Percentiles rank a stretch among this genome's conserved stretches.
These are phyloP conservation scores for Tritrichomonas musculus DNA, from an alignment of 208 protist genomes.

Conservation along the genomic window DNA sequence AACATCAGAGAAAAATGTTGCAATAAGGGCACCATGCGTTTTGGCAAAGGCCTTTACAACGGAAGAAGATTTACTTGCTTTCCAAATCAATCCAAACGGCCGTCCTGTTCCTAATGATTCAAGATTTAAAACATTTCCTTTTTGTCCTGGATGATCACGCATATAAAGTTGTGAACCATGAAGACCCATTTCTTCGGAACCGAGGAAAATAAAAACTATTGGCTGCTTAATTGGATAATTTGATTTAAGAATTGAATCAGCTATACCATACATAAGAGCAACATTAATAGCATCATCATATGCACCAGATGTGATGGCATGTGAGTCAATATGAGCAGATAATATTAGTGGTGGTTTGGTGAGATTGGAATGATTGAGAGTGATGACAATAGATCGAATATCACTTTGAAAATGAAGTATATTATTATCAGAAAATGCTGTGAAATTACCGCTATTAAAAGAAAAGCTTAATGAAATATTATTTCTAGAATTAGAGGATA, in stretches of 20 bases:
- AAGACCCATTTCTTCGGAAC: neutral
- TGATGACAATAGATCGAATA: neutral
- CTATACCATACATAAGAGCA: neutral
- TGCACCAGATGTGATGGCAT: neutral
- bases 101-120: neutral
- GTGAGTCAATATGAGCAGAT: neutral
- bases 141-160: neutral
- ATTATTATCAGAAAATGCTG: neutral
- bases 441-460: neutral
- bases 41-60: neutral
- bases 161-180: neutral
- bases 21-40: neutral
- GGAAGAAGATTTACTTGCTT: neutral
- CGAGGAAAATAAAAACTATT: neutral
- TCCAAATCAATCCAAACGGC: neutral
- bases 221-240: neutral
- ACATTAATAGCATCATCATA: neutral
- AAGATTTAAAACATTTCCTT: neutral
- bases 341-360: neutral
- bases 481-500: neutral
- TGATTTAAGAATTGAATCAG: neutral
- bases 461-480: neutral
- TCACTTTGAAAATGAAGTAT: too few species aligned
- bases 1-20: neutral
- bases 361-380: neutral